Conservation (phyloP, 805 yeast genomes). For the Wickerhamomyces mucosus region DNA sequence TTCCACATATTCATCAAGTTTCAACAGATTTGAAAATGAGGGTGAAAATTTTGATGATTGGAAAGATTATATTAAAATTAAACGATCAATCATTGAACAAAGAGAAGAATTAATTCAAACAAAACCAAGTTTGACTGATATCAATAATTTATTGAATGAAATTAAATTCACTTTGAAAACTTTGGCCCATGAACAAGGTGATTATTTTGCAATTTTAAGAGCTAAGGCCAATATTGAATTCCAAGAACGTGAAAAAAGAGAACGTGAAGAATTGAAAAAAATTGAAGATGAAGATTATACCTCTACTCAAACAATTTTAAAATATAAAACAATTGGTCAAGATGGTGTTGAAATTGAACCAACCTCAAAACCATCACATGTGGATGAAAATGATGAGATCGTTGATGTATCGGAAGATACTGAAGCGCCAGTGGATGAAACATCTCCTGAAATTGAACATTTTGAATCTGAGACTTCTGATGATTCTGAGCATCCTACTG, state of each 20-base stretch:
- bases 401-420: slow-evolving; percentile 1
- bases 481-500: neutral
- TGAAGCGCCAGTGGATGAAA: neutral
- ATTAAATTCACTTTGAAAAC: slow-evolving; percentile 33
- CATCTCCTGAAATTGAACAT: too few species aligned
- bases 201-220: slow-evolving; percentile 45
- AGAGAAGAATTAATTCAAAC: slow-evolving; percentile 41
- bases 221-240: slow-evolving; percentile 50
- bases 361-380: slow-evolving; percentile 1
- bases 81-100: slow-evolving; percentile 41
- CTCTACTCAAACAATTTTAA: slow-evolving; percentile 11
- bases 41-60: slow-evolving; percentile 38
- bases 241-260: slow-evolving; percentile 42
- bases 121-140: slow-evolving; percentile 22
- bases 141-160: slow-evolving; percentile 25
- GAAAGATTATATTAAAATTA: slow-evolving; percentile 51
- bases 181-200: slow-evolving; percentile 50
- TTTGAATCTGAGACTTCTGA: neutral
- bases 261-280: slow-evolving; percentile 17
- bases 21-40: slow-evolving; percentile 22
- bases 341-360: slow-evolving; percentile 9
- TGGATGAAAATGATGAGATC: slow-evolving; percentile 2
- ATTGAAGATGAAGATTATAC: slow-evolving; percentile 6
- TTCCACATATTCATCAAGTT: slow-evolving; percentile 15
- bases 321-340: slow-evolving; percentile 6